A percentile compares a stretch with the other conserved stretches of the same genome.
phyloP scores from a whole-genome alignment of 2,329 filamentous ascomycete genomes.

The Aspergillus sp. region DNA sequence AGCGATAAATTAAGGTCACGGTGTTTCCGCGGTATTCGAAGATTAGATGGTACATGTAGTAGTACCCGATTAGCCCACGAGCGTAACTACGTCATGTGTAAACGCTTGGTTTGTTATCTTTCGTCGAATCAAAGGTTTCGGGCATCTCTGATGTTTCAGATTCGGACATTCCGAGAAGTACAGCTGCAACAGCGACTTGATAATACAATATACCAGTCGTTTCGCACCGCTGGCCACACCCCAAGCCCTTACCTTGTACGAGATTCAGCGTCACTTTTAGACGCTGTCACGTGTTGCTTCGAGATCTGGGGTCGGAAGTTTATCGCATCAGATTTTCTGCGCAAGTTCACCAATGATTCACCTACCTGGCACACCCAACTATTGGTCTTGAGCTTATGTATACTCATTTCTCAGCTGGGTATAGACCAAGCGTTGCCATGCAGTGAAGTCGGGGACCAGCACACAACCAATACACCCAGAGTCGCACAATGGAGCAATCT shows the following conservation, averaged over 20 bases:
- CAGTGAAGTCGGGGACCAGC: neutral
- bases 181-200: neutral
- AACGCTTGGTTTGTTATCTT: neutral
- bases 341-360: neutral
- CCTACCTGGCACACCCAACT: neutral
- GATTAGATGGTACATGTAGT: too few relatives aligned
- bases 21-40: too few relatives aligned
- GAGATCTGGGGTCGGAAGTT: neutral
- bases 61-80: too few relatives aligned
- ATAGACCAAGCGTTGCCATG: neutral
- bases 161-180: neutral
- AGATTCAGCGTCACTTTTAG: neutral
- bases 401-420: neutral
- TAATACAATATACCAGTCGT: neutral
- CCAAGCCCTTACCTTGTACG: neutral
- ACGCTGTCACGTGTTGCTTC: neutral
- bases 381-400: neutral
- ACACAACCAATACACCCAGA: neutral
- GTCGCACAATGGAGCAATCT: conserved; percentile 35
- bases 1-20: too few relatives aligned
- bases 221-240: too few relatives aligned
- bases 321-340: neutral
- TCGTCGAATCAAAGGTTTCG: too few relatives aligned
- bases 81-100: neutral
- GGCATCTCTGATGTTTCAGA: too few relatives aligned